These are phyloP conservation scores for Erythrobasidium yunnanense DNA, from an alignment of 768 basidiomycete genomes.

Conservation along the genomic window DNA sequence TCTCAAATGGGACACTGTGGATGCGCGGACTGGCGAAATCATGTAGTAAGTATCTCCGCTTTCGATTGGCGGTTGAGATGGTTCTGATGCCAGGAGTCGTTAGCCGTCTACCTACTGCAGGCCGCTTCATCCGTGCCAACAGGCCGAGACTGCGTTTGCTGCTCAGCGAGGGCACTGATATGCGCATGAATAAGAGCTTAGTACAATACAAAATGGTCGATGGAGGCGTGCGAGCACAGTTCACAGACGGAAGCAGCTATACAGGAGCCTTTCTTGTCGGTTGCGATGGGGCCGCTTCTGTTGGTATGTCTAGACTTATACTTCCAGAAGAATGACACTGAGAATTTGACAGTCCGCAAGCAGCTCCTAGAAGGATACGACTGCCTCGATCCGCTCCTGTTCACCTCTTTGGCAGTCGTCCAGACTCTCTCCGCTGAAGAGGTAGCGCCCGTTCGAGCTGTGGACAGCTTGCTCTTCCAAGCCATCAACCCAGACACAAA, in stretches of 20 bases:
- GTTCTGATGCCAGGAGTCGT: neutral
- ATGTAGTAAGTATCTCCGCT: neutral
- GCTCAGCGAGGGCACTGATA: conserved; percentile 1
- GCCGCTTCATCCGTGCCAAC: conserved; percentile 6
- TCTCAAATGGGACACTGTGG: conserved; percentile 23
- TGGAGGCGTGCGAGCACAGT: conserved; percentile 14
- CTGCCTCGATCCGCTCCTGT: neutral
- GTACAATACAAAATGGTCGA: conserved; percentile 5
- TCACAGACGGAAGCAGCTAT: neutral
- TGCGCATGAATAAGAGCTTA: conserved; percentile 15
- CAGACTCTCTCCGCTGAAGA: conserved; percentile 6
- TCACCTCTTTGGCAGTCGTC: conserved; percentile 11
- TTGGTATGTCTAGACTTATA: neutral
- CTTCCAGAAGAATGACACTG: too few relatives aligned
- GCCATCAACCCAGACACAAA: conserved; percentile 15
- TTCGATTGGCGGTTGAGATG: neutral
- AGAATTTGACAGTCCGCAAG: neutral
- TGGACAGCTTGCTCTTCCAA: conserved; percentile 10
- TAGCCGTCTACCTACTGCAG: conserved; percentile 9
- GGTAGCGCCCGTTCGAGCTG: conserved; percentile 7
- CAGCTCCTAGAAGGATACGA: neutral
- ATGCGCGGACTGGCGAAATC: conserved; percentile 12
- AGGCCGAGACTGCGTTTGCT: conserved; percentile 11
- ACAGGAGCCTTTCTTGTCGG: conserved; percentile 8
- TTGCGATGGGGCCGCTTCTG: conserved; percentile 14